A percentile compares a stretch with the other conserved stretches of the same genome.
phyloP scores from a whole-genome alignment of 78 protist genomes.

The Guillardia theta region DNA sequence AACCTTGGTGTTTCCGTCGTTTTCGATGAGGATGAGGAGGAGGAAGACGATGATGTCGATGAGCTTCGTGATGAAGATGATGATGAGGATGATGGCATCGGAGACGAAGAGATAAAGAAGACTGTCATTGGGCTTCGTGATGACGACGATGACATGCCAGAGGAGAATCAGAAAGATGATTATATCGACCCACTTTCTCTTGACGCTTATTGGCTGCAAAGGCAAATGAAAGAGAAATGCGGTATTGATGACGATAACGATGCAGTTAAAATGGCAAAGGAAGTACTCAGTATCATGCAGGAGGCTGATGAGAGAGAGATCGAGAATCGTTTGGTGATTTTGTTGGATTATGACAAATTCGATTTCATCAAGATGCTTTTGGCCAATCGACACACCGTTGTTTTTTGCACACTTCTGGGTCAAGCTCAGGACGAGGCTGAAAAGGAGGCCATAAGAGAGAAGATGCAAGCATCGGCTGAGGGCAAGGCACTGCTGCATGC shows the following conservation, averaged over 20 bases:
- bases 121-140: background rate
- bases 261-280: conserved; percentile 26
- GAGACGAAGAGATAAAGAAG: background rate
- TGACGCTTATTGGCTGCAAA: conserved; percentile 82
- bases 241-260: conserved; percentile 22
- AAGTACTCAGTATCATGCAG: conserved; percentile 15
- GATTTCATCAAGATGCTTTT: conserved; percentile 72
- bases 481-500: background rate
- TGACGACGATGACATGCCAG: conserved; percentile 46
- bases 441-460: conserved; percentile 58
- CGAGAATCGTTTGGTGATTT: conserved; percentile 78
- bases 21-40: conserved; percentile 74
- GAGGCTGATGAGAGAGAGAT: conserved; percentile 57
- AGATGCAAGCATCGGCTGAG: conserved; percentile 67
- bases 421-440: conserved; percentile 74
- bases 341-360: conserved; percentile 81
- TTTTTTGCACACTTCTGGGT: conserved; percentile 73
- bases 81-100: conserved; percentile 37
- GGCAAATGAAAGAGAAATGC: conserved; percentile 55
- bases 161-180: conserved; percentile 34
- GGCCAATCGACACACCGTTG: conserved; percentile 45
- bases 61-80: conserved; percentile 22
- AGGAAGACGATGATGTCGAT: conserved; percentile 23
- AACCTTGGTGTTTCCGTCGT: conserved; percentile 83
- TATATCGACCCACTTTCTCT: conserved; percentile 45